Percentiles rank a stretch among this genome's conserved stretches.
These are phyloP conservation scores for Orbilia quercus DNA, from an alignment of 2,329 filamentous ascomycete species.

Conservation along the genomic window DNA sequence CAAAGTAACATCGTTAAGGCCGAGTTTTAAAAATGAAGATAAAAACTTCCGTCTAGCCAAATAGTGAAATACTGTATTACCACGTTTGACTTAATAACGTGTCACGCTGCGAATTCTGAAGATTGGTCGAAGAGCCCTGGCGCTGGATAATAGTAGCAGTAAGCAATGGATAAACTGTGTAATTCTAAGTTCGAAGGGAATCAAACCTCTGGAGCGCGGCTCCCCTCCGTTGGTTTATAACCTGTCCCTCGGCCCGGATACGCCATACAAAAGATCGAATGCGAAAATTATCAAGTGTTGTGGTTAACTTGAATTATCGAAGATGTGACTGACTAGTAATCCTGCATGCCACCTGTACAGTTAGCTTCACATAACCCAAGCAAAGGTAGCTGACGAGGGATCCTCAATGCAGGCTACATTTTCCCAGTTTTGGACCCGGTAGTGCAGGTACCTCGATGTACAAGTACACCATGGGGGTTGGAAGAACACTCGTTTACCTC, in stretches of 20 bases:
- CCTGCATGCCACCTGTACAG: constrained; percentile 30
- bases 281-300: constrained; percentile 17
- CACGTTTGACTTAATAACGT: constrained; percentile 49
- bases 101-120: constrained; percentile 33
- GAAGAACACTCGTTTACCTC: constrained; percentile 29
- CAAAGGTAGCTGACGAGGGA: background rate
- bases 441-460: constrained; percentile 29
- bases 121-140: constrained; percentile 26
- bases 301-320: background rate
- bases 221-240: constrained; percentile 42
- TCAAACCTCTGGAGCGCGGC: constrained; percentile 41
- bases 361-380: constrained; percentile 40
- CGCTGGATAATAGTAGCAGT: constrained; percentile 20
- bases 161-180: background rate
- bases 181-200: constrained; percentile 2
- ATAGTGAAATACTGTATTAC: constrained; percentile 50
- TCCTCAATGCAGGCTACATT: constrained; percentile 7
- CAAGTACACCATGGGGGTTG: constrained; percentile 29
- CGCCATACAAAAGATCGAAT: constrained; percentile 11
- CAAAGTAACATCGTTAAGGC: constrained; percentile 57
- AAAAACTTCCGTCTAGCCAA: constrained; percentile 37
- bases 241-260: constrained; percentile 32
- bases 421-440: background rate
- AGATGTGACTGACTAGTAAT: constrained; percentile 9
- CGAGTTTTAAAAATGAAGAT: constrained; percentile 35